Percentiles rank a stretch among this genome's conserved stretches.
Conservation (phyloP, 768 basidiomycete species). For the Leucocoprinus birnbaumii region DNA sequence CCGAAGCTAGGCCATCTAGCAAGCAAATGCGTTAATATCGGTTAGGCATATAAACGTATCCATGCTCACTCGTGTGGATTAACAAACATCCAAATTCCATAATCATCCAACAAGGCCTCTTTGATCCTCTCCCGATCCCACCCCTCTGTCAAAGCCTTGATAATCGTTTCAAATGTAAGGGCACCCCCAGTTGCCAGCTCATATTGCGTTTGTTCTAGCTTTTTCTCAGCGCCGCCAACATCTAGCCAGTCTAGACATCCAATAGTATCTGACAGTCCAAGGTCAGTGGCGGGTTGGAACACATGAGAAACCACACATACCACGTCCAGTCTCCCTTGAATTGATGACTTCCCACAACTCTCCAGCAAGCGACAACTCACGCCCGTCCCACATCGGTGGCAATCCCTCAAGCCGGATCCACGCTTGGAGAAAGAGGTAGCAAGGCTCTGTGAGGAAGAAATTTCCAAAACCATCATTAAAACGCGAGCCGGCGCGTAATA, state of each 20-base stretch:
- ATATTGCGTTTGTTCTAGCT: constrained; percentile 9
- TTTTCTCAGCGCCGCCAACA: constrained; percentile 9
- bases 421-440: not conserved
- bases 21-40: too few species aligned
- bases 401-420: constrained; percentile 5
- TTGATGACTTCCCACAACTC: constrained; percentile 14
- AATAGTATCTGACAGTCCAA: not conserved
- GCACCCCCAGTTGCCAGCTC: not conserved
- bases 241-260: constrained; percentile 3
- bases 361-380: constrained; percentile 10
- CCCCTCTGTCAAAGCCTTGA: not conserved
- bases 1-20: not conserved
- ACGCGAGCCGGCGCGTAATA: too few species aligned
- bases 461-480: constrained; percentile 2
- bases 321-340: constrained; percentile 10
- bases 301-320: not conserved
- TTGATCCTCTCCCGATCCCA: not conserved
- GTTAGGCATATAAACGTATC: not conserved
- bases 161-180: not conserved
- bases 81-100: constrained; percentile 10
- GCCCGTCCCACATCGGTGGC: not conserved
- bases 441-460: constrained; percentile 2
- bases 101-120: constrained; percentile 4
- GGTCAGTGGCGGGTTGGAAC: too few species aligned
- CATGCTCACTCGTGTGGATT: constrained; percentile 8